Conservation (phyloP, 2,329 filamentous ascomycete genomes). For the Neopestalotiopsis rosae region DNA sequence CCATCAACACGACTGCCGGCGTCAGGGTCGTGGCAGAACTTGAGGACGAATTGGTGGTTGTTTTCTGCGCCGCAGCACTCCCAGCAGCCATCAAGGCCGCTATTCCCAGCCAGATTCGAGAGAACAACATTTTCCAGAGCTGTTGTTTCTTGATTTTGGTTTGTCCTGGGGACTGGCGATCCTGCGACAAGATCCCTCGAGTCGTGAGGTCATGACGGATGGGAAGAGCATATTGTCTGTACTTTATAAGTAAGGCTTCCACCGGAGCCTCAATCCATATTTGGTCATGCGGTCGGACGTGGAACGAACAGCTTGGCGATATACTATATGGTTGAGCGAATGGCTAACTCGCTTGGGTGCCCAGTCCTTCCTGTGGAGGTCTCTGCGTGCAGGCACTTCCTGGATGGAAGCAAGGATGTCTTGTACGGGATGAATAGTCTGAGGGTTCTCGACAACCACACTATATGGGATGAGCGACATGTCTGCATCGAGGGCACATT, state of each 20-base stretch:
- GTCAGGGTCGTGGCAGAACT: background rate
- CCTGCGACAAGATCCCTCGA: background rate
- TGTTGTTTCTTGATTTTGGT: background rate
- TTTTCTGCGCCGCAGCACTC: background rate
- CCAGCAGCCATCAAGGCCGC: background rate
- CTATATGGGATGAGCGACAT: background rate
- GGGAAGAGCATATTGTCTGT: background rate
- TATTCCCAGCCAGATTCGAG: background rate
- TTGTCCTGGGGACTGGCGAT: background rate
- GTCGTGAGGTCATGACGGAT: background rate
- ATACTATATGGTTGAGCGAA: background rate
- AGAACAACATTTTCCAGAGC: background rate
- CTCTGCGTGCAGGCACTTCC: background rate
- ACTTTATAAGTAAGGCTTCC: background rate
- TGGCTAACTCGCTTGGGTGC: background rate
- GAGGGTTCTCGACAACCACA: background rate
- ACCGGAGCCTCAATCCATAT: background rate
- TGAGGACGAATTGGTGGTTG: background rate
- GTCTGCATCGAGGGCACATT: background rate
- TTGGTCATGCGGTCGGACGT: background rate
- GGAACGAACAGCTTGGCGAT: background rate
- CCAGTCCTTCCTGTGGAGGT: background rate
- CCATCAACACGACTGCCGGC: conserved; percentile 2
- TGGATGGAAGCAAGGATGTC: background rate
- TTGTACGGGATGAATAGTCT: background rate